These are phyloP conservation scores for Fusarium guadeloupense DNA, from an alignment of 2,329 filamentous ascomycete genomes.

Conservation along the genomic window DNA sequence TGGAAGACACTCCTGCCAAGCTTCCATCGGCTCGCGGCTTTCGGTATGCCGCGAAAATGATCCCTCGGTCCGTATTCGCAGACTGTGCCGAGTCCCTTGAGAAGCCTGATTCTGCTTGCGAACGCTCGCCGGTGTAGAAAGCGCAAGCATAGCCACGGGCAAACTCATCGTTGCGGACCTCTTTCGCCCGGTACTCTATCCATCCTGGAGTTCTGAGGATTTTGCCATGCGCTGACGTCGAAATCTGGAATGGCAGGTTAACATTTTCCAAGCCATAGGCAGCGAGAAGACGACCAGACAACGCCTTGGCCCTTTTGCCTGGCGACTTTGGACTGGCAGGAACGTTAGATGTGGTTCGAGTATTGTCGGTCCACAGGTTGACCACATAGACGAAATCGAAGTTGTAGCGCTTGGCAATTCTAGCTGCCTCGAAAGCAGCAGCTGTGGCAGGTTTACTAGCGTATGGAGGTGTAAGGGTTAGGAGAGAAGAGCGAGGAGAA, in stretches of 20 bases:
- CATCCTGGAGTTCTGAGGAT: constrained; percentile 61
- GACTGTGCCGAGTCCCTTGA: constrained; percentile 38
- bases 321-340: constrained; percentile 15
- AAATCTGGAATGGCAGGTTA: constrained; percentile 62
- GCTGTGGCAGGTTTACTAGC: constrained; percentile 55
- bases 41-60: constrained; percentile 66
- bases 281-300: constrained; percentile 63
- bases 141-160: constrained; percentile 63
- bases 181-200: constrained; percentile 61
- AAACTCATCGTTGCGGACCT: constrained; percentile 56
- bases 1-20: constrained; percentile 48
- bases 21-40: constrained; percentile 54
- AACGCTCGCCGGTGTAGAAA: constrained; percentile 58
- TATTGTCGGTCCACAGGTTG: constrained; percentile 62
- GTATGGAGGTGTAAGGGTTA: constrained; percentile 58
- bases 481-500: constrained; percentile 45
- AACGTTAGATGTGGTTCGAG: constrained; percentile 5
- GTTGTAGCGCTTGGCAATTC: constrained; percentile 64
- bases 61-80: constrained; percentile 56
- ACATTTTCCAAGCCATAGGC: constrained; percentile 63
- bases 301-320: constrained; percentile 23
- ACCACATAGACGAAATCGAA: constrained; percentile 69
- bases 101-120: constrained; percentile 40
- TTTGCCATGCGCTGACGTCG: constrained; percentile 58
- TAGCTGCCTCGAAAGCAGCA: constrained; percentile 63